Evolutionary conservation across 176 grass and related monocot genomes (phyloP), one percentile per base, ranked within the genome.

Genomic region (Neostapfia colusana): DNA sequence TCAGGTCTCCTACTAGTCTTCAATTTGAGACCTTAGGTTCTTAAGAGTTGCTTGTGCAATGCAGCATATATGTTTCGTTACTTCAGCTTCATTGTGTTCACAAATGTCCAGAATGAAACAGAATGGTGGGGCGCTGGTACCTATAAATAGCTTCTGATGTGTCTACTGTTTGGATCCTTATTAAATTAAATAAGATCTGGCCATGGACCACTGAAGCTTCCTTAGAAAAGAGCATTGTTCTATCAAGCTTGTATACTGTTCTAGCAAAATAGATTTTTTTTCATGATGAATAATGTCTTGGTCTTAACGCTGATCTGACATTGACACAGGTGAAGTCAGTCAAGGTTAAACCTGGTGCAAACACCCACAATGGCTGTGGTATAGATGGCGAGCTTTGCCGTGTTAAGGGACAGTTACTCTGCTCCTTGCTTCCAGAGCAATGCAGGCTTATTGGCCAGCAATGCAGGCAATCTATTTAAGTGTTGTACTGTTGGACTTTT

Each of bases 311-410:
- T 59, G 37, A 3, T 54, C 18, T 35, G 6, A 49, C 61, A 76
- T 75, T 85, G 66, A 67, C 68, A 69, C 85, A 99, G 96, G 96
- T 99, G 58, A 95, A 92, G 59, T 92, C 87, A 23, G 89, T 99
- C 10, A 99, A 95, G 77, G 69, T 99, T 67, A 99, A 82, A 81
- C 83, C 91, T 67, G 96, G 92, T 36, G 71, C 89, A 92, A 90
- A 83, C 55, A 92, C 96, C 13, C 83, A 92, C 69, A 80, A 78
- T 40, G 92, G 96, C 18, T 92, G 96, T 68, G 96, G 96, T 26
- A 99, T 99, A 75, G 96, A 99, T 2, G 96, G 96, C 0, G 96
- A 99, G 74, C 85, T 99, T 69, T 90, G 89, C 75, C 73, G 56
- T 28, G 70, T 90, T 20, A 90, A 95, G 74, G 96, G 92, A 48